Evolutionary conservation across 2,329 filamentous ascomycete species (phyloP), one percentile per base, ranked within the genome.

Genomic region (Aspergillus caelatus): DNA sequence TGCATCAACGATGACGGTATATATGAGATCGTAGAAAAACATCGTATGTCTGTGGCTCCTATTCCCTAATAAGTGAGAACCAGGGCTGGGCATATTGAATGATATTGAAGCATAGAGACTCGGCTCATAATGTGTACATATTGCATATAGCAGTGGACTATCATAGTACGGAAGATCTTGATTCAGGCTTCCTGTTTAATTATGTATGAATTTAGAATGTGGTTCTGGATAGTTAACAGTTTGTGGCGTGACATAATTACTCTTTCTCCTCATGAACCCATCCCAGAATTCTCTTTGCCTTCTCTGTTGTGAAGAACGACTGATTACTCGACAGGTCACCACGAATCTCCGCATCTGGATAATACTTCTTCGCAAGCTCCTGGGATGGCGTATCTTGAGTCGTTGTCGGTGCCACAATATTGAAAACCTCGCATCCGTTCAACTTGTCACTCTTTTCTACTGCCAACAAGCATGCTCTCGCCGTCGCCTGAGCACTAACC

Each of bases 381-480:
- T 58, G 54, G 2, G 68, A 70, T 3, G 71, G 59, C 23, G 60
- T 69, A 1, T 68, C 61, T 56, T 72, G 72, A 19, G 72, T 74
- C 14, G 72, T 75, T 5, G 65, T 72, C 8, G 77, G 74, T 4
- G 76, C 75, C 26, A 74, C 64, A 32, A 79, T 71, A 62, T 79
- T 77, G 61, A 79, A 77, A 2, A 79, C 63, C 65, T 78, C 68
- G 32, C 67, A 73, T 12, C 77, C 77, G 26, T 75, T 69, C 26
- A 73, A 71, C 12, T 72, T 71, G 26, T 77, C 70, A 8, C 63
- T 68, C 57, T 73, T 71, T 57, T 77, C 75, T 5, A 79, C 70
- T 9, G 72, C 65, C 28, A 75, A 60, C 30, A 79, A 63, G 63
- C 76, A 79, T 16, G 77, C 77, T 23, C 76, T 67, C 2, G 77